phyloP scores from a whole-genome alignment of 2,329 filamentous ascomycete genomes.

The Diplodia intermedia region DNA sequence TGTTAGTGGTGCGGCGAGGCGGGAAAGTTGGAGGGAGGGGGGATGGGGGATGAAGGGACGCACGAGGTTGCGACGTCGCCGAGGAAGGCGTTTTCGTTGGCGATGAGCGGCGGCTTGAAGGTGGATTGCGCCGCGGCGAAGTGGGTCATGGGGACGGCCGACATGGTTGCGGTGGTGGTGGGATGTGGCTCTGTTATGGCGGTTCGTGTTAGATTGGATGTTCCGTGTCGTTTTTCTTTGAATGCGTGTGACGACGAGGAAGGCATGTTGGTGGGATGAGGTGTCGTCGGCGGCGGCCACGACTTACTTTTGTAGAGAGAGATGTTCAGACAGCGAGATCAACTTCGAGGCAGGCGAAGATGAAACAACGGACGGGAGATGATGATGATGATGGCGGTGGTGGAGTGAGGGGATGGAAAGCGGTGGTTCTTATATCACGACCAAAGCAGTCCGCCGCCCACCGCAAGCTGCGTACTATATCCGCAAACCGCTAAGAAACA shows the following conservation, averaged over 20 bases:
- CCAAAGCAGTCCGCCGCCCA: neutral
- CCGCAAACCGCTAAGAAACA: conserved; percentile 26
- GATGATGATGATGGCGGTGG: too few relatives aligned
- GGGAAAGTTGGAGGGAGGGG: neutral
- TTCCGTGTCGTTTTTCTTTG: neutral
- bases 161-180: conserved; percentile 24
- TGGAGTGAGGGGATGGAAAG: too few relatives aligned
- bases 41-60: conserved; percentile 20
- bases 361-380: too few relatives aligned
- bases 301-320: too few relatives aligned
- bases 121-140: conserved; percentile 64
- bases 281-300: too few relatives aligned
- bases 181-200: conserved; percentile 14
- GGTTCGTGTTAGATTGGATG: conserved; percentile 1
- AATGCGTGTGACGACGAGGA: neutral
- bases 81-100: conserved; percentile 71
- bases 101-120: conserved; percentile 70
- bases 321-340: too few relatives aligned
- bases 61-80: conserved; percentile 67
- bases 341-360: too few relatives aligned
- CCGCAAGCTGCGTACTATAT: conserved; percentile 8
- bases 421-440: too few relatives aligned
- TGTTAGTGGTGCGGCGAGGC: conserved; percentile 1
- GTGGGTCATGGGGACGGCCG: conserved; percentile 56
- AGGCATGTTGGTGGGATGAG: too few relatives aligned